Conservation (phyloP, 2,329 filamentous ascomycete genomes). For the Aspergillus ustus region DNA sequence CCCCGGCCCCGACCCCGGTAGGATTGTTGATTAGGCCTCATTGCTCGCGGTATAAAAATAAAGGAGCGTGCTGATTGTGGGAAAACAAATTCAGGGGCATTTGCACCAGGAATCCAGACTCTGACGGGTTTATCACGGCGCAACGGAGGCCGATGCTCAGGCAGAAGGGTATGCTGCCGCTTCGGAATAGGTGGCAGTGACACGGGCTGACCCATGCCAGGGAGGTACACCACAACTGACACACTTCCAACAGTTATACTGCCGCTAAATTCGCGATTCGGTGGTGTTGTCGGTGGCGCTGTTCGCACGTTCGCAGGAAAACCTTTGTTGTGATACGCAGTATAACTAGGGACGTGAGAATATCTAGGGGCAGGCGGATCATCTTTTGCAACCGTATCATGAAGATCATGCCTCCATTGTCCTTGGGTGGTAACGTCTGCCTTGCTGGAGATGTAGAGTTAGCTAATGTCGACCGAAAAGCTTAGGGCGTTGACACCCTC, state of each 20-base stretch:
- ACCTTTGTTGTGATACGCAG: conserved; percentile 38
- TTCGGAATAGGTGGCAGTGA: conserved; percentile 76
- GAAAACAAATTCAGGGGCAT: conserved; percentile 80
- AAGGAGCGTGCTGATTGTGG: conserved; percentile 90
- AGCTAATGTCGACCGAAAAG: conserved; percentile 22
- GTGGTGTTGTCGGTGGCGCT: conserved; percentile 64
- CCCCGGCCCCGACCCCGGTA: conserved; percentile 72
- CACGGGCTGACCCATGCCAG: conserved; percentile 72
- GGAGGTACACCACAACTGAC: conserved; percentile 79
- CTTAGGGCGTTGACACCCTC: background rate
- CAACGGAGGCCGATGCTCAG: conserved; percentile 90
- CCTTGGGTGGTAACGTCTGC: conserved; percentile 63
- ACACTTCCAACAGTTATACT: conserved; percentile 84
- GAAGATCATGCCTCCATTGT: conserved; percentile 93
- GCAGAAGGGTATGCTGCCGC: conserved; percentile 90
- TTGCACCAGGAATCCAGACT: conserved; percentile 80
- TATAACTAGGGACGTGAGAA: conserved; percentile 30
- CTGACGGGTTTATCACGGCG: conserved; percentile 95
- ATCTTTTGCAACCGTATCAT: conserved; percentile 64
- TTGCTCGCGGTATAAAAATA: conserved; percentile 93
- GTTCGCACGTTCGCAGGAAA: conserved; percentile 45
- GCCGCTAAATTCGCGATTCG: conserved; percentile 79
- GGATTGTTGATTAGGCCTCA: conserved; percentile 89
- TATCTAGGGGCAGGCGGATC: conserved; percentile 41
- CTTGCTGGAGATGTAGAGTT: conserved; percentile 41